Conservation (phyloP, 345 rosid species). For the Arabis hirsuta region DNA sequence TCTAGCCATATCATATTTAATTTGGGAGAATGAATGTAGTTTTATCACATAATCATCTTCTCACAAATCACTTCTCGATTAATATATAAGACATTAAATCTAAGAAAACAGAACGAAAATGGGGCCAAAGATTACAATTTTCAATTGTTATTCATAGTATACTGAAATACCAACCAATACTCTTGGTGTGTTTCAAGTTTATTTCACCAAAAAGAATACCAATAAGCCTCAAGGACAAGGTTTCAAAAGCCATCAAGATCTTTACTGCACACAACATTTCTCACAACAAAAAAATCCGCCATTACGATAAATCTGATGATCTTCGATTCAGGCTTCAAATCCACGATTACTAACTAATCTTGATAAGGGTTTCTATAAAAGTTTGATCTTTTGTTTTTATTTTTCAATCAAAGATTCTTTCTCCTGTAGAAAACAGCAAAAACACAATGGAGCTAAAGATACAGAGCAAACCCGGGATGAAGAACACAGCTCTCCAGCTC, state of each 20-base stretch:
- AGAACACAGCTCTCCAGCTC: constrained; percentile 88
- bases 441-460: constrained; percentile 77
- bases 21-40: too few relatives aligned
- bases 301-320: not conserved
- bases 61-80: too few relatives aligned
- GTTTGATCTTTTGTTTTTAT: not conserved
- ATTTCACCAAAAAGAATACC: constrained; percentile 36
- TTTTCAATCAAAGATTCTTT: constrained; percentile 88
- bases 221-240: constrained; percentile 28
- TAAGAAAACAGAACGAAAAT: not conserved
- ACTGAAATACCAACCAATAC: constrained; percentile 31
- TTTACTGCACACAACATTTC: constrained; percentile 32
- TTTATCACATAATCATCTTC: too few relatives aligned
- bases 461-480: constrained; percentile 87
- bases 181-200: constrained; percentile 37
- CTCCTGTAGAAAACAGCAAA: constrained; percentile 84
- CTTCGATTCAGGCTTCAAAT: constrained; percentile 29
- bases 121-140: constrained; percentile 30
- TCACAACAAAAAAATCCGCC: constrained; percentile 20
- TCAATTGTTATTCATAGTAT: constrained; percentile 19
- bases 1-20: too few relatives aligned
- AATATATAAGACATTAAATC: too few relatives aligned
- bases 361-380: constrained; percentile 32
- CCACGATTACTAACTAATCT: constrained; percentile 30
- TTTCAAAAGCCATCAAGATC: constrained; percentile 32